Evolutionary conservation across 2,329 filamentous ascomycete genomes (phyloP).

Genomic region (Aspergillus melleus): DNA sequence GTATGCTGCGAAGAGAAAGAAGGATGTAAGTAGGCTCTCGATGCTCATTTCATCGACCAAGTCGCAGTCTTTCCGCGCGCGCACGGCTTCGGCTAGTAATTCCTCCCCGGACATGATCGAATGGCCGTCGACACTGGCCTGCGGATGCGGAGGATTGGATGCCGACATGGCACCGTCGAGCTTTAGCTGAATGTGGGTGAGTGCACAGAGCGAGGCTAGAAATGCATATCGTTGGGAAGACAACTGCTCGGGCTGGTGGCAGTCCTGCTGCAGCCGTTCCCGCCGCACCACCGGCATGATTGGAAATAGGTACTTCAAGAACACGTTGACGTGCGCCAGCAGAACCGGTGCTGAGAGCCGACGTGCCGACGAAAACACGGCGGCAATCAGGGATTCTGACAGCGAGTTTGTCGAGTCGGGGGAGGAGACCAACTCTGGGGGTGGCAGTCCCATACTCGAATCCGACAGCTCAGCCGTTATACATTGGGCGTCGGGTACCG

Average conservation of each 20-base stretch:
- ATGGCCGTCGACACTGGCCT: conserved; percentile 56
- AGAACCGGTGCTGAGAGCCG: conserved; percentile 36
- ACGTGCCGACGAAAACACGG: conserved; percentile 18
- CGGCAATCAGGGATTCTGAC: conserved; percentile 25
- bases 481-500: conserved; percentile 26
- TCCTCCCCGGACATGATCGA: conserved; percentile 64
- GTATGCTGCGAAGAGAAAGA: conserved; percentile 73
- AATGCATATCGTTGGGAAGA: conserved; percentile 42
- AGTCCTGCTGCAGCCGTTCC: conserved; percentile 36
- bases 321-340: conserved; percentile 43
- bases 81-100: conserved; percentile 64
- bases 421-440: conserved; percentile 34
- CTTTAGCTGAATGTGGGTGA: conserved; percentile 48
- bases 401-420: conserved; percentile 35
- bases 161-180: conserved; percentile 33
- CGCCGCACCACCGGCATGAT: conserved; percentile 45
- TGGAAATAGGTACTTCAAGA: conserved; percentile 43
- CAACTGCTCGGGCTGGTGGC: conserved; percentile 56
- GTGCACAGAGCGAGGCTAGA: conserved; percentile 42
- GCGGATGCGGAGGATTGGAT: conserved; percentile 23
- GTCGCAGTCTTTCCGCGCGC: conserved; percentile 42
- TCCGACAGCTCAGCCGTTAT: conserved; percentile 25
- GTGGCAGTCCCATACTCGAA: conserved; percentile 29
- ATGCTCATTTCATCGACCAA: conserved; percentile 43
- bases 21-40: conserved; percentile 63